These are phyloP conservation scores for Cercospora citrullina DNA, from an alignment of 2,329 filamentous ascomycete genomes.

Conservation along the genomic window DNA sequence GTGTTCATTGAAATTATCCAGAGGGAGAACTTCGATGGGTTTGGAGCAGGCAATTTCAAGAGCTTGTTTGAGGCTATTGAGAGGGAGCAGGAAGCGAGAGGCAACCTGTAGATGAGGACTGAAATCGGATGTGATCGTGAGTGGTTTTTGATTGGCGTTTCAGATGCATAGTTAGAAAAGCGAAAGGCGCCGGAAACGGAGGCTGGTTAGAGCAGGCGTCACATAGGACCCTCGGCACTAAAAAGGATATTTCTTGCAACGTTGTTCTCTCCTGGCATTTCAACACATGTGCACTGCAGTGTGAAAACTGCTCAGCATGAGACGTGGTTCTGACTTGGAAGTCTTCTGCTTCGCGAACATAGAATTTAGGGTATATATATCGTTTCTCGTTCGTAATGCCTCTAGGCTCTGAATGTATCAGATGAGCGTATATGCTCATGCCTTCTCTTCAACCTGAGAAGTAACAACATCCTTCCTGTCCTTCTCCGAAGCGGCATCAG, in stretches of 20 bases:
- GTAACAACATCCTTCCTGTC: slow-evolving; percentile 14
- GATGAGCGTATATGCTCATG: not conserved
- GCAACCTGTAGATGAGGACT: slow-evolving; percentile 60
- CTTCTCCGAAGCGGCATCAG: slow-evolving; percentile 14
- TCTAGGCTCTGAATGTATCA: not conserved
- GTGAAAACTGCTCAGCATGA: not conserved
- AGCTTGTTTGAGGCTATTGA: slow-evolving; percentile 94
- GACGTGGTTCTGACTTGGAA: not conserved
- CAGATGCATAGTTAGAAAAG: not conserved
- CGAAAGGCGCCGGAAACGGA: not conserved
- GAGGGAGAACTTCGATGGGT: slow-evolving; percentile 84
- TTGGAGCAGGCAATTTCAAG: slow-evolving; percentile 95
- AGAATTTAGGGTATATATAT: not conserved
- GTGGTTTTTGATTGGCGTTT: not conserved
- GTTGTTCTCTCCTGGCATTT: not conserved
- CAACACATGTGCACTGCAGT: not conserved
- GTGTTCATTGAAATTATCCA: slow-evolving; percentile 98
- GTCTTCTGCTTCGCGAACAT: not conserved
- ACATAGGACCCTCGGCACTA: not conserved
- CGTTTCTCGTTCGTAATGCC: not conserved
- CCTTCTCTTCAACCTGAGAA: slow-evolving; percentile 14
- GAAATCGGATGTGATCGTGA: not conserved
- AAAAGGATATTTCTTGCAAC: not conserved
- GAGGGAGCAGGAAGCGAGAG: slow-evolving; percentile 81
- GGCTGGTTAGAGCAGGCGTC: not conserved